Conservation (phyloP, 495 filamentous ascomycete species). For the Neurospora sp. region DNA sequence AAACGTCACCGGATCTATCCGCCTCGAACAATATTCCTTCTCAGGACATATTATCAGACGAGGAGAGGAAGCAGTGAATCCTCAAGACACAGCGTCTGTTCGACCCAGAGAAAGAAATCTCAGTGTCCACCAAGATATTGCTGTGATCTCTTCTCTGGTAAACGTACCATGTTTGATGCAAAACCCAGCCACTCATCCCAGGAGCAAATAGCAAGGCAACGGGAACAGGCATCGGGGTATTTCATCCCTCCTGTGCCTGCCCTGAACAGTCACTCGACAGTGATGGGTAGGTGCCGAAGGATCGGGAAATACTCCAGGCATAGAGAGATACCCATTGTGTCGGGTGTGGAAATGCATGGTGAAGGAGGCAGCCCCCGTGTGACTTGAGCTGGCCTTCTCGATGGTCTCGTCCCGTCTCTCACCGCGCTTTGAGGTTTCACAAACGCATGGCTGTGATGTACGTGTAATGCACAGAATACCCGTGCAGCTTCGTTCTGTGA, state of each 20-base stretch:
- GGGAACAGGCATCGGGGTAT: not conserved
- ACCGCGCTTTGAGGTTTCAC: conserved; percentile 20
- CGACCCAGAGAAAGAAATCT: not conserved
- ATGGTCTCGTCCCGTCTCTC: conserved; percentile 1
- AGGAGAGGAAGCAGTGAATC: not conserved
- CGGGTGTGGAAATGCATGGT: not conserved
- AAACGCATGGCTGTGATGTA: not conserved
- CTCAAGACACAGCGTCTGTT: not conserved
- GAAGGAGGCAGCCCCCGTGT: not conserved
- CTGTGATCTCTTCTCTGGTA: not conserved
- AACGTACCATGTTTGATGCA: not conserved
- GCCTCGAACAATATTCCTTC: not conserved
- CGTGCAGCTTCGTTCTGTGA: not conserved
- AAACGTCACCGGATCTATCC: not conserved
- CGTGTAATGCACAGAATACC: not conserved
- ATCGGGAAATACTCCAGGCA: not conserved
- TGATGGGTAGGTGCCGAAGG: not conserved
- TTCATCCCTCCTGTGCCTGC: not conserved
- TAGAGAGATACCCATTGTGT: not conserved
- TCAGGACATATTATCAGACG: not conserved
- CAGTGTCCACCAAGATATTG: not conserved
- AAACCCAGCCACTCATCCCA: not conserved
- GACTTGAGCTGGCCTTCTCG: not conserved
- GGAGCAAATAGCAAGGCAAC: not conserved
- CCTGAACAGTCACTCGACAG: not conserved